Evolutionary conservation across 139 green algal species (phyloP).

Genomic region (Monoraphidium neglectum): DNA sequence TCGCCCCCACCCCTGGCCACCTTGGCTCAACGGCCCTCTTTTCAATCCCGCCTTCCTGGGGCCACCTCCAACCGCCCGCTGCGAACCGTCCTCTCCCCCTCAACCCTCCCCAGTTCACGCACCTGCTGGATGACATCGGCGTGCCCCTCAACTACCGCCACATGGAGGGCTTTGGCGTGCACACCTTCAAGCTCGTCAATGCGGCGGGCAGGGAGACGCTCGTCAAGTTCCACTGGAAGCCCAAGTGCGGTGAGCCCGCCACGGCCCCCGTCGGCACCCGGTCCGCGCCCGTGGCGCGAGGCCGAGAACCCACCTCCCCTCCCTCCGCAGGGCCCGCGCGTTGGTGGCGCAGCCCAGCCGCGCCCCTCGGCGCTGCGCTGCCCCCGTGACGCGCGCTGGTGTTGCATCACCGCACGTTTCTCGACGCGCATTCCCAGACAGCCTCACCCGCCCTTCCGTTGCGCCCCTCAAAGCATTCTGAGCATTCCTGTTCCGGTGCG

Average conservation of each 20-base stretch:
- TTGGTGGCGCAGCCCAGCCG: not conserved
- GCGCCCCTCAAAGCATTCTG: no score
- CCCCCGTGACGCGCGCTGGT: conserved; percentile 3
- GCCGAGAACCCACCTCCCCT: not conserved
- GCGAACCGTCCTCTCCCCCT: not conserved
- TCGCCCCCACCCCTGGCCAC: no score
- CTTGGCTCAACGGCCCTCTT: no score
- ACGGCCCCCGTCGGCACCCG: not conserved
- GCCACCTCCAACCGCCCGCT: no score
- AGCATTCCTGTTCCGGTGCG: no score
- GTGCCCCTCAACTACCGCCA: conserved; percentile 93
- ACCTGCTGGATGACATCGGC: conserved; percentile 90
- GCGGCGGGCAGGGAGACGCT: conserved; percentile 78
- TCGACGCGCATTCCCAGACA: no score
- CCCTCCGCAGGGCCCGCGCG: no score
- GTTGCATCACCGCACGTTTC: not conserved
- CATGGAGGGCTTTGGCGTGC: conserved; percentile 97
- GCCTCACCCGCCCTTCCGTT: no score
- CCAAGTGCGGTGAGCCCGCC: conserved; percentile 63
- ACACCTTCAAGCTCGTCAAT: conserved; percentile 94
- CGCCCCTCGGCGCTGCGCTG: not conserved
- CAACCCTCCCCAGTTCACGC: conserved; percentile 77
- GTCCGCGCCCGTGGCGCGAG: not conserved
- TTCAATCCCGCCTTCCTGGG: no score
- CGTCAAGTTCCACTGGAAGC: conserved; percentile 99